phyloP scores from a whole-genome alignment of 495 filamentous ascomycete species.

The Aspergillus funiculosus region DNA sequence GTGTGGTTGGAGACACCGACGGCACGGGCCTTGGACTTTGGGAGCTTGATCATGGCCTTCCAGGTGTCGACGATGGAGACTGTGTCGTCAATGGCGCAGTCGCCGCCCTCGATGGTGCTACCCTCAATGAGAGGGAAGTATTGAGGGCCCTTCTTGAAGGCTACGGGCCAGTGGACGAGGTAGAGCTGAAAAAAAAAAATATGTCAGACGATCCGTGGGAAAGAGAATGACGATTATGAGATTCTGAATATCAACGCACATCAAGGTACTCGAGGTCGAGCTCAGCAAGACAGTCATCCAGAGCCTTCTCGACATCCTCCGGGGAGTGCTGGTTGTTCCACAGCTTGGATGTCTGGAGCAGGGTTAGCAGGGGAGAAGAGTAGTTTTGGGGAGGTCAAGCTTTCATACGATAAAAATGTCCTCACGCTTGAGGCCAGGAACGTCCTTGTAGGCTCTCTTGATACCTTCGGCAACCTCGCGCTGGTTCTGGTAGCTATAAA shows the following conservation, averaged over 20 bases:
- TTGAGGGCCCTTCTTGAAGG: conserved; percentile 38
- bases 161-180: conserved; percentile 49
- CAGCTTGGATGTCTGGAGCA: conserved; percentile 41
- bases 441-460: conserved; percentile 41
- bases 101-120: conserved; percentile 35
- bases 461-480: conserved; percentile 42
- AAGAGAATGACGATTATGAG: no score
- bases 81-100: conserved; percentile 39
- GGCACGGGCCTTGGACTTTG: conserved; percentile 46
- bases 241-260: conserved; percentile 20
- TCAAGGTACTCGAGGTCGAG: conserved; percentile 47
- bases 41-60: conserved; percentile 48
- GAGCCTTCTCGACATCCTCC: conserved; percentile 39
- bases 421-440: conserved; percentile 46
- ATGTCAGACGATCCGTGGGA: no score
- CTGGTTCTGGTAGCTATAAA: conserved; percentile 48
- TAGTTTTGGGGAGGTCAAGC: neutral
- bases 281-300: conserved; percentile 44
- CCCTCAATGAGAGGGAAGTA: conserved; percentile 41
- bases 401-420: conserved; percentile 45
- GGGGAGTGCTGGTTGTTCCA: conserved; percentile 48
- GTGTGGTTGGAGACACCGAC: conserved; percentile 49
- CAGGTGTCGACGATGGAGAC: conserved; percentile 50
- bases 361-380: conserved; percentile 2
- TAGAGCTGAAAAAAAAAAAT: no score